phyloP scores from a whole-genome alignment of 169 alveolate genomes.

The Eimeria mitis region DNA sequence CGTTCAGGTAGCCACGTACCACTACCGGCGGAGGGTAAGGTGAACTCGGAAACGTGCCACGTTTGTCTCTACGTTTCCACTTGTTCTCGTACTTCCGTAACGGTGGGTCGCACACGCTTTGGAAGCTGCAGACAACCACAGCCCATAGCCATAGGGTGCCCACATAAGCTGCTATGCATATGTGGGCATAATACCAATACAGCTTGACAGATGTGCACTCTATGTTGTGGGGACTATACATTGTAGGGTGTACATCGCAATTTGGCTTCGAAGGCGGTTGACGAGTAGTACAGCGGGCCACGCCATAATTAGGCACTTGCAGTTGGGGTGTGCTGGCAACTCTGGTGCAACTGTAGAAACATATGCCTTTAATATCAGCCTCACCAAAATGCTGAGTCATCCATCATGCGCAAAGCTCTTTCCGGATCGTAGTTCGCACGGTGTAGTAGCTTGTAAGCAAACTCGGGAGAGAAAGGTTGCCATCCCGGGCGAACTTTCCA shows the following conservation, averaged over 20 bases:
- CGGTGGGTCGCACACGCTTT: constrained; percentile 93
- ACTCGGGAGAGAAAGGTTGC: constrained; percentile 95
- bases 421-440: constrained; percentile 93
- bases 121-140: constrained; percentile 64
- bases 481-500: constrained; percentile 93
- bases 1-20: constrained; percentile 67
- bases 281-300: background rate
- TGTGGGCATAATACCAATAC: no score
- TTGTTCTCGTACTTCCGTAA: constrained; percentile 90
- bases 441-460: constrained; percentile 92
- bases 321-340: background rate
- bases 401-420: constrained; percentile 89
- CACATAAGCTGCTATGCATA: no score
- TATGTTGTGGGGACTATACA: background rate
- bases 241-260: background rate
- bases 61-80: constrained; percentile 92
- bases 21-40: constrained; percentile 81
- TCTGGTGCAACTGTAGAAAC: background rate
- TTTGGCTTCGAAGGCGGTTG: background rate
- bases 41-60: constrained; percentile 90
- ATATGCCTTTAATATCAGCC: background rate
- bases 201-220: background rate
- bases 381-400: constrained; percentile 89
- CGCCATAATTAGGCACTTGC: background rate
- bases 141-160: background rate